A percentile compares a stretch with the other conserved stretches of the same genome.
Evolutionary conservation across 2,329 filamentous ascomycete genomes (phyloP).

Genomic region (Phialemonium atrogriseum): DNA sequence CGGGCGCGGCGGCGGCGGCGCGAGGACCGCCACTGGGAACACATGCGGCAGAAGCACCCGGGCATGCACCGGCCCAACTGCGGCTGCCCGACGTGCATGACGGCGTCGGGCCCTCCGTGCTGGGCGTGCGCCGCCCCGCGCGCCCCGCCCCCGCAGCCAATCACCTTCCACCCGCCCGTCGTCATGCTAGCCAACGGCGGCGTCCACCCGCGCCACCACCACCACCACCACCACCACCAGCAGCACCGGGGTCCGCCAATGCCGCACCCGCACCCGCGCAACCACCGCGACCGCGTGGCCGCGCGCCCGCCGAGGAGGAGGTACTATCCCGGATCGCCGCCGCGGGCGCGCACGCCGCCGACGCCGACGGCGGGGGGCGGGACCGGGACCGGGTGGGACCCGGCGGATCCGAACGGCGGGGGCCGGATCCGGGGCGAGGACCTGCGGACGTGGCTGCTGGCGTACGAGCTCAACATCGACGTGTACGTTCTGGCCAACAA

Average conservation of each 20-base stretch:
- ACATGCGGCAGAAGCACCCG: slow-evolving; percentile 32
- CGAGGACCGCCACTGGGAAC: slow-evolving; percentile 26
- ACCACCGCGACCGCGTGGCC: slow-evolving; percentile 5
- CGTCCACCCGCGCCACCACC: slow-evolving; percentile 9
- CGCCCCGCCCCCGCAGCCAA: slow-evolving; percentile 18
- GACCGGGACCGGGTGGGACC: neutral
- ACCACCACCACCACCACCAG: slow-evolving; percentile 2
- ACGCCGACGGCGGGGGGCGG: slow-evolving; percentile 4
- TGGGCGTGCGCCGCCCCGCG: slow-evolving; percentile 31
- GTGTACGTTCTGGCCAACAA: slow-evolving; percentile 41
- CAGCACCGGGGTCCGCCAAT: neutral
- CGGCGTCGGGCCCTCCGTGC: slow-evolving; percentile 25
- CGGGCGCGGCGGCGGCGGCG: slow-evolving; percentile 24
- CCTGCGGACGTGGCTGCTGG: slow-evolving; percentile 36
- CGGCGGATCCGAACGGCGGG: slow-evolving; percentile 10
- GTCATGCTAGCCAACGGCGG: slow-evolving; percentile 10
- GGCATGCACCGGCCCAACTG: slow-evolving; percentile 36
- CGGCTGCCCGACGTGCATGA: slow-evolving; percentile 30
- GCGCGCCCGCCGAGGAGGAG: slow-evolving; percentile 3
- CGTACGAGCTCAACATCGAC: slow-evolving; percentile 37
- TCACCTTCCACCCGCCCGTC: slow-evolving; percentile 7
- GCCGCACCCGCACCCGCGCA: neutral
- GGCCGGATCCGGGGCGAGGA: slow-evolving; percentile 34
- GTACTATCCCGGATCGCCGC: slow-evolving; percentile 7
- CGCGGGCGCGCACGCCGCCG: slow-evolving; percentile 7